phyloP scores from a whole-genome alignment of 192 early-diverging fungal genomes.

The Entomortierella lignicola region DNA sequence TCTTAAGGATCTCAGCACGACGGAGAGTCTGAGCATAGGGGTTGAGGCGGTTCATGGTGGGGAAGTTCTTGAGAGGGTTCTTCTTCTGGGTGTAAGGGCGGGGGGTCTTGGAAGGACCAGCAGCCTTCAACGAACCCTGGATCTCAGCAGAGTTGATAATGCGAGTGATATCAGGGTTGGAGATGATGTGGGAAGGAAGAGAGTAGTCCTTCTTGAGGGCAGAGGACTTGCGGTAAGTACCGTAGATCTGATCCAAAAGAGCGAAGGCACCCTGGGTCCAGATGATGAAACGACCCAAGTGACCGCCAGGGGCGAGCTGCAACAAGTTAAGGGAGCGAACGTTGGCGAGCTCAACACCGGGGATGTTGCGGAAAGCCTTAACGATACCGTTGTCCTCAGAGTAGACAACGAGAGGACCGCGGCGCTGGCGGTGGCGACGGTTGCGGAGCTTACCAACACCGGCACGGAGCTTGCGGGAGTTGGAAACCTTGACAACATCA shows the following conservation, averaged over 20 bases:
- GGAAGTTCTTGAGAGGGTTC: conserved; percentile 96
- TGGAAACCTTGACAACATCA: conserved; percentile 95
- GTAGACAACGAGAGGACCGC: conserved; percentile 97
- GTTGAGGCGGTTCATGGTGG: conserved; percentile 94
- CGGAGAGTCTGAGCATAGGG: conserved; percentile 93
- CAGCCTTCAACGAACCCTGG: conserved; percentile 91
- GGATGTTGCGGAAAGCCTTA: conserved; percentile 98
- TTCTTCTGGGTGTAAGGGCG: conserved; percentile 98
- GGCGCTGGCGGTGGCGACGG: conserved; percentile 95
- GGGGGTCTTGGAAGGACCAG: conserved; percentile 82
- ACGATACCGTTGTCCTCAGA: conserved; percentile 93
- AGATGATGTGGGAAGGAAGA: conserved; percentile 87
- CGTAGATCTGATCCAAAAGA: conserved; percentile 93
- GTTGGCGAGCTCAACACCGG: conserved; percentile 95
- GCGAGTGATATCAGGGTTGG: conserved; percentile 95
- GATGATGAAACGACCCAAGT: conserved; percentile 99
- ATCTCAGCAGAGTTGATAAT: conserved; percentile 98
- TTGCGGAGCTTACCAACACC: conserved; percentile 97
- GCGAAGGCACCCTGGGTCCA: conserved; percentile 96
- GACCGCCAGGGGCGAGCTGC: conserved; percentile 98
- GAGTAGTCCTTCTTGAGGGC: conserved; percentile 91
- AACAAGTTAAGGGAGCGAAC: conserved; percentile 95
- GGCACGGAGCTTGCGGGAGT: conserved; percentile 96
- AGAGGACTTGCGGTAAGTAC: conserved; percentile 82
- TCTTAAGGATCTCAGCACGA: conserved; percentile 75